Evolutionary conservation across 1,284 basidiomycete genomes (phyloP).

Genomic region (Trichosporon sp.): DNA sequence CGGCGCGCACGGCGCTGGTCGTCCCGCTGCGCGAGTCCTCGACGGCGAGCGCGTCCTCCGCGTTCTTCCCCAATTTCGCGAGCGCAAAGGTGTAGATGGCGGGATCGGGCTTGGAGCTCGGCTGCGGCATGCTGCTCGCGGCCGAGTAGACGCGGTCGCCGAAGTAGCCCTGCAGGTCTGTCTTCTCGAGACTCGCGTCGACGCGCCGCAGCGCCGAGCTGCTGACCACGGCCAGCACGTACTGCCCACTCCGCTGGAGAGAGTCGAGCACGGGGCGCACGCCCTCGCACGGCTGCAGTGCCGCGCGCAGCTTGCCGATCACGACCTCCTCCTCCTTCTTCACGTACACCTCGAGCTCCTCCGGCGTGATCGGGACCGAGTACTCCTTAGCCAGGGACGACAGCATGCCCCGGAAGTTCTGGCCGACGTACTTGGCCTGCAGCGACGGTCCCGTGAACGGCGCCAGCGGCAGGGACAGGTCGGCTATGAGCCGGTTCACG

Average conservation of each 20-base stretch:
- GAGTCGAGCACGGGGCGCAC: constrained; percentile 16
- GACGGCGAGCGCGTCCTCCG: constrained; percentile 22
- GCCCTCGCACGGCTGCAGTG: constrained; percentile 19
- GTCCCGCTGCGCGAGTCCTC: constrained; percentile 29
- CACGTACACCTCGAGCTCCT: constrained; percentile 23
- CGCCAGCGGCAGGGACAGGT: not conserved
- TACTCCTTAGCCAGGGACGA: constrained; percentile 19
- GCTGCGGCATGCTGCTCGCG: constrained; percentile 18
- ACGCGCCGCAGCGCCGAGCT: constrained; percentile 26
- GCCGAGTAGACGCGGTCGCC: constrained; percentile 25
- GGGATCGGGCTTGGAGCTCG: constrained; percentile 31
- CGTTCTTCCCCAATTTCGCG: constrained; percentile 13
- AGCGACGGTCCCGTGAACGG: constrained; percentile 22
- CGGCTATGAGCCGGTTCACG: constrained; percentile 20
- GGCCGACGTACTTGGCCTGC: constrained; percentile 25
- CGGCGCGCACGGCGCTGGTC: constrained; percentile 20
- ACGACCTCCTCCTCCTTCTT: constrained; percentile 22
- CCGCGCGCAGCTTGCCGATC: constrained; percentile 14
- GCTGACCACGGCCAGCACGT: constrained; percentile 24
- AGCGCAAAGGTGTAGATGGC: constrained; percentile 27
- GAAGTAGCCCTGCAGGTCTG: constrained; percentile 21
- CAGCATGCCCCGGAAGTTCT: constrained; percentile 31
- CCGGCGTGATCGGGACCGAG: constrained; percentile 13
- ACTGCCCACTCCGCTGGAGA: constrained; percentile 8
- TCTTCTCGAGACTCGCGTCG: constrained; percentile 22